Evolutionary conservation across 768 basidiomycete genomes (phyloP).

Genomic region (Psilocybe cubensis): DNA sequence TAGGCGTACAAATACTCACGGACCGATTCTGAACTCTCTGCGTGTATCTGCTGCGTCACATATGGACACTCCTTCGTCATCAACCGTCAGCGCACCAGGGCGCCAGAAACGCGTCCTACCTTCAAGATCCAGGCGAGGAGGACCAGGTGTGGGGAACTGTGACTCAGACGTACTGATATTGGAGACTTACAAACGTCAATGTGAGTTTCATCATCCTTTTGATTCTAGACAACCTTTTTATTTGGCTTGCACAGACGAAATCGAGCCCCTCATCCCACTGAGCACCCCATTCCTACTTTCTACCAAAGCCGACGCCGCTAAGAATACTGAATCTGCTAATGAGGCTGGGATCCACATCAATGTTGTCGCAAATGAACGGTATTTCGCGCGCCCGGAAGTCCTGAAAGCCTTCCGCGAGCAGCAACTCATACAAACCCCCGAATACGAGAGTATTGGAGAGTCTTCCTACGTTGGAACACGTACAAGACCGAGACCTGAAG

Average conservation of each 20-base stretch:
- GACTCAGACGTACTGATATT: constrained; percentile 85
- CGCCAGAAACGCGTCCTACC: constrained; percentile 83
- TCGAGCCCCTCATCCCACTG: constrained; percentile 70
- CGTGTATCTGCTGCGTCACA: constrained; percentile 11
- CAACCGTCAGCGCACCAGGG: constrained; percentile 37
- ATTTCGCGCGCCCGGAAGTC: constrained; percentile 81
- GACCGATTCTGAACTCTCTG: not conserved
- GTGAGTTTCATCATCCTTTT: constrained; percentile 47
- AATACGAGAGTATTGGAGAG: constrained; percentile 54
- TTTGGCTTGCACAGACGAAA: constrained; percentile 54
- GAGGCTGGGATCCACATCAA: constrained; percentile 50
- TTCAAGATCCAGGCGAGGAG: constrained; percentile 78
- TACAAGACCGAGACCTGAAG: constrained; percentile 72
- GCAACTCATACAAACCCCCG: constrained; percentile 76
- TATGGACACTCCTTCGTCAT: constrained; percentile 44
- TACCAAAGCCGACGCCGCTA: constrained; percentile 62
- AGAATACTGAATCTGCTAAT: constrained; percentile 39
- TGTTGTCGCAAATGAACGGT: constrained; percentile 64
- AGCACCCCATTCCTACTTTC: constrained; percentile 72
- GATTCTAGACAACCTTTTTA: constrained; percentile 13
- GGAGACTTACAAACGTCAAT: constrained; percentile 76
- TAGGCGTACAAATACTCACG: constrained; percentile 1
- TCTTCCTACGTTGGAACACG: constrained; percentile 62
- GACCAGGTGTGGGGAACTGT: constrained; percentile 78
- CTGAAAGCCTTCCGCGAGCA: constrained; percentile 72